Evolutionary conservation across 2,329 filamentous ascomycete species (phyloP), one percentile per base, ranked within the genome.

Genomic region (Aspergillus caelatus): DNA sequence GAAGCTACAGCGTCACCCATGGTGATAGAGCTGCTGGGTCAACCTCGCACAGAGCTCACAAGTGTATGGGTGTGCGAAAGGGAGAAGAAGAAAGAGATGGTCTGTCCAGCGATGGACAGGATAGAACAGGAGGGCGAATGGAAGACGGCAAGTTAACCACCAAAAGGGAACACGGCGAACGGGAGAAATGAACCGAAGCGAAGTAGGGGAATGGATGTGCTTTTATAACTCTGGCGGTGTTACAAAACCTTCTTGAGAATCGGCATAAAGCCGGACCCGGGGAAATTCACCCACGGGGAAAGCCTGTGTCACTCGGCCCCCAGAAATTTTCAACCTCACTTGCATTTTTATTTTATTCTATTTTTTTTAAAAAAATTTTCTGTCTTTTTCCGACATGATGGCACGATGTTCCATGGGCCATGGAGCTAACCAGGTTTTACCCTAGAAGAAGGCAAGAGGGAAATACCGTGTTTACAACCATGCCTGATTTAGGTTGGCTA

Each of bases 1-100:
- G 52, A 32, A 39, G 32, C 52, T 55, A 39, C 21, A 39, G 58
- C 21, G 65, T 72, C 74, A 58, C 72, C 64, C 73, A 75, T 75
- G 58, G 59, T 58, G 60, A 61, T 58, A 48, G 28, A 50, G 55
- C 45, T 48, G 45, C 12, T 19, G 23, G 5, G 21, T 48, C 21
- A 5, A 48, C 45, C 45, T 48, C 14, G 46, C 11, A 30, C 19
- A 45, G 36, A 39, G 26, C 12, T 34, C 8, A 32, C 8, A 39
- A 39, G 28, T 46, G 11, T 41, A 19, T 41, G 16, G 3, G 7
- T 7, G 36, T 41, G 26, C n/a, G 28, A 12, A 52, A 30, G 43
- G n/a, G 10, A 12, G n/a, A 28, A 16, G 14, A 53, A 19, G 16
- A 26, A 19, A 28, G 14, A 30, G 34, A 32, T 19, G 28, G 4